Percentiles rank a stretch among this genome's conserved stretches.
Evolutionary conservation across 1,139 yeast species (phyloP).

Genomic region (Hansenula lynferdii): DNA sequence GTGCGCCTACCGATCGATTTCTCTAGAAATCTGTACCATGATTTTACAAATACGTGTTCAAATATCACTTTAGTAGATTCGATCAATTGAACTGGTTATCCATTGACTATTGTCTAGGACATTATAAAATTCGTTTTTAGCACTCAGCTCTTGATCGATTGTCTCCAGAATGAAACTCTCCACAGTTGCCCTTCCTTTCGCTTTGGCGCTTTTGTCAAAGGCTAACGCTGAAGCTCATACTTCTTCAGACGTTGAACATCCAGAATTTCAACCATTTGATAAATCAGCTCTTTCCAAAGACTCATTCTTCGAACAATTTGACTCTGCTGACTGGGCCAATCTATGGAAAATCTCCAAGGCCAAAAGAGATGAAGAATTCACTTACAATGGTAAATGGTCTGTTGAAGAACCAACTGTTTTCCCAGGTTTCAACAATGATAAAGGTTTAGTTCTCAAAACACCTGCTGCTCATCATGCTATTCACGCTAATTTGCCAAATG

Average conservation of each 20-base stretch:
- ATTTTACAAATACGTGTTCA: not conserved
- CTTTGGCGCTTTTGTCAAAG: conserved; percentile 15
- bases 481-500: conserved; percentile 48
- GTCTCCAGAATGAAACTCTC: conserved; percentile 18
- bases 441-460: conserved; percentile 69
- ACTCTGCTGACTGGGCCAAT: conserved; percentile 35
- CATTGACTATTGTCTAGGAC: no score
- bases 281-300: conserved; percentile 24
- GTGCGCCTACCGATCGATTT: not conserved
- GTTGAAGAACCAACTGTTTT: conserved; percentile 53
- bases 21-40: not conserved
- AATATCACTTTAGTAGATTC: no score
- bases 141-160: no score
- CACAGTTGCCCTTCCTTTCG: conserved; percentile 17
- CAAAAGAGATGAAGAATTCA: conserved; percentile 44
- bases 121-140: no score
- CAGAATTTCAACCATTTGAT: conserved; percentile 31
- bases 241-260: conserved; percentile 15
- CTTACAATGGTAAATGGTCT: conserved; percentile 71
- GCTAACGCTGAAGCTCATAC: conserved; percentile 8
- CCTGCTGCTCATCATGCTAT: conserved; percentile 82
- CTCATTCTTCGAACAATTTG: conserved; percentile 70
- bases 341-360: conserved; percentile 66
- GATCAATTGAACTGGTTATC: no score
- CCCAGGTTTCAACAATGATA: conserved; percentile 59